Evolutionary conservation across 352 stramenopile genomes (phyloP).

Genomic region (Phytophthora pinifolia): DNA sequence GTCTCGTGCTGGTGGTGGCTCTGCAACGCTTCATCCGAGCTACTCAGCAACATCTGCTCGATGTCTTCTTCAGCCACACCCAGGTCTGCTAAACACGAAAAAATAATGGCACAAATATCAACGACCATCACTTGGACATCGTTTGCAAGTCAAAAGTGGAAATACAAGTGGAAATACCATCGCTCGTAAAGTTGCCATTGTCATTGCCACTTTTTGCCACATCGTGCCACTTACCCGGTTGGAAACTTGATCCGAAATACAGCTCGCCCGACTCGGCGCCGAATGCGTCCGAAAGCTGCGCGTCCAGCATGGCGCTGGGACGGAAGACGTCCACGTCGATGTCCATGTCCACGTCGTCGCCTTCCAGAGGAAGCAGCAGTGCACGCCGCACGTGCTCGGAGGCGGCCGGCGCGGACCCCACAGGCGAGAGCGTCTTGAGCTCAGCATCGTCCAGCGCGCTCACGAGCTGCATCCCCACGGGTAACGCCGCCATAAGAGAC

Average conservation of each 20-base stretch:
- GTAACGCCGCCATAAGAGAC: slow-evolving; percentile 23
- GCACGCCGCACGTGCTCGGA: slow-evolving; percentile 19
- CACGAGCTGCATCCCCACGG: slow-evolving; percentile 41
- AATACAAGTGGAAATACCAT: neutral
- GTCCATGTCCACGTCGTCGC: slow-evolving; percentile 52
- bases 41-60: slow-evolving; percentile 65
- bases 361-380: slow-evolving; percentile 23
- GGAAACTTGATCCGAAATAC: slow-evolving; percentile 39
- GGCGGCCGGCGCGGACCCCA: neutral
- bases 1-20: slow-evolving; percentile 32
- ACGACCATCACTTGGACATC: neutral
- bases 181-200: too few species aligned
- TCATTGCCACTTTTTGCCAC: too few species aligned
- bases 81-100: slow-evolving; percentile 21
- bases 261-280: slow-evolving; percentile 22
- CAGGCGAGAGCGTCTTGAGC: slow-evolving; percentile 13
- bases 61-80: slow-evolving; percentile 49
- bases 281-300: slow-evolving; percentile 51
- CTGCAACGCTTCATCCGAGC: slow-evolving; percentile 39
- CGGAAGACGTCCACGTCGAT: slow-evolving; percentile 66
- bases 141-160: slow-evolving; percentile 1
- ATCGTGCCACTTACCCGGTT: slow-evolving; percentile 26
- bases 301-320: slow-evolving; percentile 62
- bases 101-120: neutral
- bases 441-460: slow-evolving; percentile 36